Percentiles rank a stretch among this genome's conserved stretches.
These are phyloP conservation scores for Leptographium galeiforme DNA, from an alignment of 2,329 filamentous ascomycete genomes.

Conservation along the genomic window DNA sequence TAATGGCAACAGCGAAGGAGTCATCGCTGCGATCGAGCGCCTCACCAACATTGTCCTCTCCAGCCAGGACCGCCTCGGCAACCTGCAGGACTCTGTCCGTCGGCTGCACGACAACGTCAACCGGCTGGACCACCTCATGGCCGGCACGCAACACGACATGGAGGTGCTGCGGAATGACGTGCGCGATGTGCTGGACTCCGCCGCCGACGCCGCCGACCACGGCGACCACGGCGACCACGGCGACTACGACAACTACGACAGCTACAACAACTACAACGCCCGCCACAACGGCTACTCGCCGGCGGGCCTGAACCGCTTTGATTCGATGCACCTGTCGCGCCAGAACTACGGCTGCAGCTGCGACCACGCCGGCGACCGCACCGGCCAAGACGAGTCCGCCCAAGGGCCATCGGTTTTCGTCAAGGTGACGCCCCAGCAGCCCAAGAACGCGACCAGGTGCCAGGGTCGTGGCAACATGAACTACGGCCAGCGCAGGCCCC, in stretches of 20 bases:
- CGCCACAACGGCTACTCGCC: neutral
- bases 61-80: neutral
- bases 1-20: too few relatives aligned
- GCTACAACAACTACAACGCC: too few relatives aligned
- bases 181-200: neutral
- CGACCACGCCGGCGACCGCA: neutral
- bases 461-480: too few relatives aligned
- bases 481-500: neutral
- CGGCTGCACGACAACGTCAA: neutral
- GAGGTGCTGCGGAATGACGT: neutral
- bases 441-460: too few relatives aligned
- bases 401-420: neutral
- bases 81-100: neutral
- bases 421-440: neutral
- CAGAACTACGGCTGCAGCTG: too few relatives aligned
- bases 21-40: too few relatives aligned
- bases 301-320: too few relatives aligned
- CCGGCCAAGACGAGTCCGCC: neutral
- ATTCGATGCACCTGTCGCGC: neutral
- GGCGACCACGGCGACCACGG: neutral
- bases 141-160: neutral
- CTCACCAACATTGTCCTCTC: too few relatives aligned
- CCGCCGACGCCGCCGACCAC: neutral
- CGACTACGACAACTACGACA: neutral
- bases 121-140: neutral